phyloP scores from a whole-genome alignment of 2,329 filamentous ascomycete species.

The Balansia obtecta region DNA sequence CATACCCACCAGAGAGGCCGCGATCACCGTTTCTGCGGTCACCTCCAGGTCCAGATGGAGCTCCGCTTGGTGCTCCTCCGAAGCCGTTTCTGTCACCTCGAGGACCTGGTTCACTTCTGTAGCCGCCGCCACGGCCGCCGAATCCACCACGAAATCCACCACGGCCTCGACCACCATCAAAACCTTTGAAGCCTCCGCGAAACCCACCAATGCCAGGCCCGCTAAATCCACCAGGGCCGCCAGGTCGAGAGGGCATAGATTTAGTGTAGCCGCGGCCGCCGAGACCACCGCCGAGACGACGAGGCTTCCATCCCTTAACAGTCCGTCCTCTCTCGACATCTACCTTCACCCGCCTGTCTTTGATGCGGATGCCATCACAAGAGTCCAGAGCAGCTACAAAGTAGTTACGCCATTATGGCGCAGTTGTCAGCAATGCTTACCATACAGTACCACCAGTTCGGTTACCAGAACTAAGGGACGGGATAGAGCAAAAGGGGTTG shows the following conservation, averaged over 20 bases:
- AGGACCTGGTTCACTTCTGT: slow-evolving; percentile 28
- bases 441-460: slow-evolving; percentile 18
- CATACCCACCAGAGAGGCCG: slow-evolving; percentile 36
- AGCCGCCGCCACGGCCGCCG: slow-evolving; percentile 44
- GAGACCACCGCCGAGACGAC: slow-evolving; percentile 80
- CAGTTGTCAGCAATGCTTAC: slow-evolving; percentile 57
- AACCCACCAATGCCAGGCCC: slow-evolving; percentile 38
- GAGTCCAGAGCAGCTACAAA: slow-evolving; percentile 75
- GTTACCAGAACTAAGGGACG: slow-evolving; percentile 1
- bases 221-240: slow-evolving; percentile 45
- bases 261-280: slow-evolving; percentile 91
- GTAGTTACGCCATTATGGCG: slow-evolving; percentile 42
- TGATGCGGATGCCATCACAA: slow-evolving; percentile 82
- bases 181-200: slow-evolving; percentile 33
- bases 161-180: slow-evolving; percentile 30
- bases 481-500: slow-evolving; percentile 11
- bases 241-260: slow-evolving; percentile 59
- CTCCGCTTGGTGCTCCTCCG: slow-evolving; percentile 34
- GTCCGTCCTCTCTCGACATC: slow-evolving; percentile 95
- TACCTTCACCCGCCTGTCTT: slow-evolving; percentile 81
- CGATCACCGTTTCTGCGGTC: slow-evolving; percentile 32
- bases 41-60: slow-evolving; percentile 46
- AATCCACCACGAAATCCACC: slow-evolving; percentile 24
- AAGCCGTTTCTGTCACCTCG: slow-evolving; percentile 34
- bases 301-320: slow-evolving; percentile 85